Evolutionary conservation across 768 basidiomycete species (phyloP), one percentile per base, ranked within the genome.

Genomic region (Trametes cingulata): DNA sequence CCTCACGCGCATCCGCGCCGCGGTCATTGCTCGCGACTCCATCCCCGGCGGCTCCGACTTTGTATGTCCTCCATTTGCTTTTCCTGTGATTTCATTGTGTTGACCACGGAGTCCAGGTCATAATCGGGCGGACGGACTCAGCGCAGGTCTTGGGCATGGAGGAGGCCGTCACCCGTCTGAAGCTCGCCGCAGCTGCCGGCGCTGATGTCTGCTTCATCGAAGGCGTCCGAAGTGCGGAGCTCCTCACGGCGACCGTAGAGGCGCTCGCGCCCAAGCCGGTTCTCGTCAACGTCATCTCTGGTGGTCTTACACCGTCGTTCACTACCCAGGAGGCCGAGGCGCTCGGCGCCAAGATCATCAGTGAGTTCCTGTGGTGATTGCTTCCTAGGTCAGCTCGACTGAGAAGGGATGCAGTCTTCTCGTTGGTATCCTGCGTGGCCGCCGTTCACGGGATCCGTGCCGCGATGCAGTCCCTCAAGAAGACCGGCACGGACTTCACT

Each of bases 171-270:
- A 73, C 67, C 9, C 82, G 89, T 27, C 76, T 91, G 59, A 83
- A 86, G 70, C 79, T 90, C 20, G 89, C 89, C 9, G 82, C 87
- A 0, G 86, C 85, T 58, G 85, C 82, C 10, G 89, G 89, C 29
- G 89, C 89, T 0, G 89, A 91, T 67, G 88, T 88, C 13, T 90
- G 88, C 71, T 92, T 91, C 73, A 90, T 90, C 36, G 89, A 91
- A 70, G 89, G 90, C 41, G 88, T 90, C 27, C 83, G 83, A 71
- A 87, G 83, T 1, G 79, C 84, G 46, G 84, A 87, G 45, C 80
- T 87, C 22, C 78, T 90, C 15, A 77, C 81, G 56, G 76, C 76
- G 0, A 89, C 89, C 10, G 85, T 91, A 46, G 78, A 79, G 22
- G 87, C 85, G 2, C 73, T 91, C 27, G 82, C 85, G 6, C 89